Conservation (phyloP, 345 rosid species). For the Dipteronia dyeriana region DNA sequence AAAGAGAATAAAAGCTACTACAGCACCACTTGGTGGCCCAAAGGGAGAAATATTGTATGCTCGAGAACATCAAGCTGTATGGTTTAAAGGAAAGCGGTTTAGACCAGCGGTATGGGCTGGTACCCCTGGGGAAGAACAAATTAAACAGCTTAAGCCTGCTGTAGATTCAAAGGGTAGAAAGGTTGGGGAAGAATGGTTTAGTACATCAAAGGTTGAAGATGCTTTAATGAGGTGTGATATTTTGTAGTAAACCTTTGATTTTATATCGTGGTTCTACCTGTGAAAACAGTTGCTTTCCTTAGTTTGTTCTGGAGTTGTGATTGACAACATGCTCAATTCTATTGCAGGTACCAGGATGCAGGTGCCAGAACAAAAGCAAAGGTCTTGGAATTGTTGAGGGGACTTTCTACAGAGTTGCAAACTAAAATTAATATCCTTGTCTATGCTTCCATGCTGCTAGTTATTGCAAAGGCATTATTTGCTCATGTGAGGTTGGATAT, state of each 20-base stretch:
- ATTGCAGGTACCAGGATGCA: conserved; percentile 83
- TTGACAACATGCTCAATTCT: neutral
- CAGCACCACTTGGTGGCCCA: conserved; percentile 77
- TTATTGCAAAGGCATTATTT: conserved; percentile 86
- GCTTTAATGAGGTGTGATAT: conserved; percentile 66
- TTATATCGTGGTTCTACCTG: conserved; percentile 1
- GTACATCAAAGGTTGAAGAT: conserved; percentile 73
- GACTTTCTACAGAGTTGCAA: conserved; percentile 80
- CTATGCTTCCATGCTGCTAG: conserved; percentile 88
- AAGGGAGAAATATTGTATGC: conserved; percentile 87
- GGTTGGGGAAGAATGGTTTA: conserved; percentile 99
- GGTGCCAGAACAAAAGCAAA: conserved; percentile 67
- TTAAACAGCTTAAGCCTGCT: conserved; percentile 85
- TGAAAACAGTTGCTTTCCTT: neutral
- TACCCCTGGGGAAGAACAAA: conserved; percentile 90
- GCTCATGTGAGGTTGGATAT: conserved; percentile 79
- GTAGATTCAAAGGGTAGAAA: conserved; percentile 89
- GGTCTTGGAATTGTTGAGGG: conserved; percentile 82
- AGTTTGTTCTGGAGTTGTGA: conserved; percentile 1
- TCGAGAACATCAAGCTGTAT: conserved; percentile 89
- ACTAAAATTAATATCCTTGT: conserved; percentile 76
- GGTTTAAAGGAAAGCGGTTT: conserved; percentile 93
- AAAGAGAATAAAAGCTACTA: conserved; percentile 74
- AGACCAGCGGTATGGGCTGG: conserved; percentile 83
- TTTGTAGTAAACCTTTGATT: conserved; percentile 4